Conservation (phyloP, 2,329 filamentous ascomycete genomes). For the Graphilbum fragrans region DNA sequence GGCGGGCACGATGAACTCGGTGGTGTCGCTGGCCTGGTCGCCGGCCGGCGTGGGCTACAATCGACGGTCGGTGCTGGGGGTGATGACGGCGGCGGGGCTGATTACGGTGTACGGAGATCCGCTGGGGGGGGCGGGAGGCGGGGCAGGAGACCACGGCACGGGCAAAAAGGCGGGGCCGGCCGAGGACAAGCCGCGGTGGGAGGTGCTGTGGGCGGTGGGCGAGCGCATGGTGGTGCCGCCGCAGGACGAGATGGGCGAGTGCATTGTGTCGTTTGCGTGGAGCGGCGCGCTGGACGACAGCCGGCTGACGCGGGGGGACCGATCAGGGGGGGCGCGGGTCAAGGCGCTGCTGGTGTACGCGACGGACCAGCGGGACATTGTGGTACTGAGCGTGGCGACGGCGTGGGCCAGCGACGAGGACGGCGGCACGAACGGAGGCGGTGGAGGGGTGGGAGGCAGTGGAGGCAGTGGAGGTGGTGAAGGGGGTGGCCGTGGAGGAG, state of each 20-base stretch:
- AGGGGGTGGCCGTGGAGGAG: too few relatives aligned
- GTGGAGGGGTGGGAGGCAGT: slow-evolving; percentile 5
- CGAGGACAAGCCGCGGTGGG: slow-evolving; percentile 29
- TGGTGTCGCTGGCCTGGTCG: slow-evolving; percentile 44
- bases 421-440: slow-evolving; percentile 17
- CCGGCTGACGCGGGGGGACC: too few relatives aligned
- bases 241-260: slow-evolving; percentile 27
- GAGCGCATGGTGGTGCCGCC: slow-evolving; percentile 35
- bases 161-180: slow-evolving; percentile 9
- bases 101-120: slow-evolving; percentile 40
- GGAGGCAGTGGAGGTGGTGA: too few relatives aligned
- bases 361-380: slow-evolving; percentile 37
- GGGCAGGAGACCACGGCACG: slow-evolving; percentile 6
- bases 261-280: slow-evolving; percentile 42
- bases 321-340: neutral
- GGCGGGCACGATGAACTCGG: slow-evolving; percentile 41
- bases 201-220: slow-evolving; percentile 43
- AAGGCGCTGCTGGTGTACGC: slow-evolving; percentile 35
- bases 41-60: slow-evolving; percentile 44
- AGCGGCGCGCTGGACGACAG: slow-evolving; percentile 19
- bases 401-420: slow-evolving; percentile 1
- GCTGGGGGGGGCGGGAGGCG: neutral
- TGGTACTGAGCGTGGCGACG: slow-evolving; percentile 33
- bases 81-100: slow-evolving; percentile 36
- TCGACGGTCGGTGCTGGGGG: slow-evolving; percentile 35